Percentiles rank a stretch among this genome's conserved stretches.
Conservation (phyloP, 352 stramenopile species). For the Peronospora farinosa region DNA sequence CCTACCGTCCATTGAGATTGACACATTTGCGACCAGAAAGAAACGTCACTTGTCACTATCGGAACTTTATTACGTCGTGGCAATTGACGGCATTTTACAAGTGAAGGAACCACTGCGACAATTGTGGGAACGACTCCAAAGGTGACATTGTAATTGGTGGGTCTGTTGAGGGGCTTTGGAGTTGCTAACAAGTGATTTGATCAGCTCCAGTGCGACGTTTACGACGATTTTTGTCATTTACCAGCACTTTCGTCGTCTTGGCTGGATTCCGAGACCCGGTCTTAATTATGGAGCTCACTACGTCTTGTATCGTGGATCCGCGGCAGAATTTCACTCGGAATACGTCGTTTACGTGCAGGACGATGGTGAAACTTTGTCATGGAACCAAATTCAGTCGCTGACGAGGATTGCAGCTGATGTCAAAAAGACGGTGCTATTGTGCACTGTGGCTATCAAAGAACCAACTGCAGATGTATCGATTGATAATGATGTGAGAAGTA, state of each 20-base stretch:
- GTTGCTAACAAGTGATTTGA: conserved; percentile 1
- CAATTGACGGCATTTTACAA: conserved; percentile 26
- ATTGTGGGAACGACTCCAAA: conserved; percentile 37
- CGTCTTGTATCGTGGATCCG: conserved; percentile 57
- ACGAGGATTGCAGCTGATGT: conserved; percentile 70
- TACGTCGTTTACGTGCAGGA: conserved; percentile 61
- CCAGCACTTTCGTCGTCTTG: conserved; percentile 52
- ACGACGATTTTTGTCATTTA: conserved; percentile 36
- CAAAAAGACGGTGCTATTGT: conserved; percentile 73
- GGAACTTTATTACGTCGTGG: conserved; percentile 46
- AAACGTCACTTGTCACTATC: conserved; percentile 33
- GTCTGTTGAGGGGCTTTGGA: background rate
- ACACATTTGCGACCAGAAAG: conserved; percentile 1
- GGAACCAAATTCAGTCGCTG: conserved; percentile 55
- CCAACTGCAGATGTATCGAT: background rate
- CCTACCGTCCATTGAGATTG: background rate
- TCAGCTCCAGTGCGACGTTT: conserved; percentile 32
- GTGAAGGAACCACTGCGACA: conserved; percentile 8
- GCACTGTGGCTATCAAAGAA: conserved; percentile 28
- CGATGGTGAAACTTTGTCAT: conserved; percentile 16
- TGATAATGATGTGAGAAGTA: background rate
- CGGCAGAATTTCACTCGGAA: conserved; percentile 56
- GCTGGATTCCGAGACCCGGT: conserved; percentile 48
- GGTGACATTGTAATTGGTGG: conserved; percentile 16
- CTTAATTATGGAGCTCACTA: conserved; percentile 70